phyloP scores from a whole-genome alignment of 139 green algal species.

The Pseudopediastrum boryanum region DNA sequence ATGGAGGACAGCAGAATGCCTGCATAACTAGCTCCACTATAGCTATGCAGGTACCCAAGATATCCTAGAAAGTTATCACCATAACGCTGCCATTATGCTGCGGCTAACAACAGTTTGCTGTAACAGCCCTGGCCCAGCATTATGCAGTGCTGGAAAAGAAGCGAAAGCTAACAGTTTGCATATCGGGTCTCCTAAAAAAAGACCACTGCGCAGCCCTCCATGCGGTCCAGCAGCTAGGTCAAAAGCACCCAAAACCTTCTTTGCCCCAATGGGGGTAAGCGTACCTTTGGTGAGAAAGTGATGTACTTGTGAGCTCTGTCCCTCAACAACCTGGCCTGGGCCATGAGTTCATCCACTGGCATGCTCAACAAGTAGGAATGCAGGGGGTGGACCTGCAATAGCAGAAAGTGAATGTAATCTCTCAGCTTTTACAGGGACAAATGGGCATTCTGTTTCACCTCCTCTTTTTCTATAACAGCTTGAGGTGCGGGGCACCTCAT shows the following conservation, averaged over 20 bases:
- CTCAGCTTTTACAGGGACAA: too few species aligned
- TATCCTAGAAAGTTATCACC: too few species aligned
- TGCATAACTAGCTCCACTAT: background rate
- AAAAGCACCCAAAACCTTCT: background rate
- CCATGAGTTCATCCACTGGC: slow-evolving; percentile 22
- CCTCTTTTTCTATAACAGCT: too few species aligned
- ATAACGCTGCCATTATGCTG: too few species aligned
- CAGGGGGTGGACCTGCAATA: too few species aligned
- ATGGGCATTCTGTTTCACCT: too few species aligned
- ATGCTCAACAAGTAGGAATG: slow-evolving; percentile 9
- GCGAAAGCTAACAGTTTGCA: background rate
- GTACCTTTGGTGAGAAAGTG: slow-evolving; percentile 87
- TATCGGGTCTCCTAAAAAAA: background rate
- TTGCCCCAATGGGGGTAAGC: background rate
- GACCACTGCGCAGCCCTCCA: background rate
- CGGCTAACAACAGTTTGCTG: background rate
- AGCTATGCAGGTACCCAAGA: background rate
- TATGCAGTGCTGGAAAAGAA: background rate
- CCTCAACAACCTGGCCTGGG: slow-evolving; percentile 9
- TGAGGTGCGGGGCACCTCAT: too few species aligned
- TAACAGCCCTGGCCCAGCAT: background rate
- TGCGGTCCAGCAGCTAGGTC: background rate
- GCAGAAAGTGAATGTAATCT: too few species aligned
- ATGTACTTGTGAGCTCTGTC: slow-evolving; percentile 42
- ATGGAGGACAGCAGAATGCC: too few species aligned